A percentile compares a stretch with the other conserved stretches of the same genome.
phyloP scores from a whole-genome alignment of 352 stramenopile genomes.

The Phytophthora crassamura region DNA sequence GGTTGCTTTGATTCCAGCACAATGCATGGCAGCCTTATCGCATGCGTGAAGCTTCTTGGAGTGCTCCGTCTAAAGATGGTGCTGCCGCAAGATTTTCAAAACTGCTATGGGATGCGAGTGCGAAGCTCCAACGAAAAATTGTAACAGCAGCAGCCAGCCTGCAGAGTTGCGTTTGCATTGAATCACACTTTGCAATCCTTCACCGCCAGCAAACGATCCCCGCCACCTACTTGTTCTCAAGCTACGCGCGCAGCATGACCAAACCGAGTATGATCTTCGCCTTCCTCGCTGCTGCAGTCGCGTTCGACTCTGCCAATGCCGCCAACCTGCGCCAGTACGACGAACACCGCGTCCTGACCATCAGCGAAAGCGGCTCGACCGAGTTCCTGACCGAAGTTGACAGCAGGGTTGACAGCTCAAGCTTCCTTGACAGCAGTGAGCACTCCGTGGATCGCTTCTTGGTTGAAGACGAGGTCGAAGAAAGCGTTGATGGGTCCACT shows the following conservation, averaged over 20 bases:
- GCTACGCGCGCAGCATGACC: conserved; percentile 3
- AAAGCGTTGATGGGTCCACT: conserved; percentile 1
- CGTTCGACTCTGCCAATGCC: not conserved
- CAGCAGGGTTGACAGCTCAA: no score
- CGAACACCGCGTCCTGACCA: conserved; percentile 2
- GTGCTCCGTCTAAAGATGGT: not conserved
- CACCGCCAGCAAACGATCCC: not conserved
- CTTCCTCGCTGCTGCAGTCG: not conserved
- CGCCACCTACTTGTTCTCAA: no score
- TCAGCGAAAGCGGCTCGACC: conserved; percentile 17
- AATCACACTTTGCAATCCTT: no score
- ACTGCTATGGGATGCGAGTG: no score
- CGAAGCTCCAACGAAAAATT: no score
- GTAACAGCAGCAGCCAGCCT: no score
- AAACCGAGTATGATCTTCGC: conserved; percentile 8
- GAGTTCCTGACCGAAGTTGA: conserved; percentile 9
- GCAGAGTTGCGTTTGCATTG: no score
- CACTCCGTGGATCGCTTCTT: conserved; percentile 5
- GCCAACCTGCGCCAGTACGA: conserved; percentile 19
- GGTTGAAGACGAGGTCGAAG: not conserved
- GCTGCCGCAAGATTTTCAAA: no score
- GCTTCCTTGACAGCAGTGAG: no score
- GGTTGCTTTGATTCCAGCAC: not conserved
- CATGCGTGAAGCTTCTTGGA: not conserved
- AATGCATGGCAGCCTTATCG: not conserved